A percentile compares a stretch with the other conserved stretches of the same genome.
Conservation (phyloP, 1,139 yeast species). For the Debaryomycetaceae sp. region DNA sequence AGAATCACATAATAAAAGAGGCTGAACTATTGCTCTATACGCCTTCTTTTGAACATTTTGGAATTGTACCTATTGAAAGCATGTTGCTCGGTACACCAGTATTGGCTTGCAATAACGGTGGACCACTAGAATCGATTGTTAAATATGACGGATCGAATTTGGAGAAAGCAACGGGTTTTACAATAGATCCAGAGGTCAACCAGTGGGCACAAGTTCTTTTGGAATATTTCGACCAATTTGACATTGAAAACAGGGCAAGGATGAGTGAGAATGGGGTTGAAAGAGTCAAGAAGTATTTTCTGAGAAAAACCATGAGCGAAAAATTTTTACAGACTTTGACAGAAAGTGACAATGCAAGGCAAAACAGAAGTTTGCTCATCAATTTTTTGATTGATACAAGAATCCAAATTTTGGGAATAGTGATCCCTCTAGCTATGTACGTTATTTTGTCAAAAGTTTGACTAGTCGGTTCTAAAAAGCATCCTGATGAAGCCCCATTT, state of each 20-base stretch:
- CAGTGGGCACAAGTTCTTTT: constrained; percentile 65
- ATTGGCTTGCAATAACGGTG: constrained; percentile 84
- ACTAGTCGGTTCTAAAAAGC: too few species aligned
- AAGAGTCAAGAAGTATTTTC: constrained; percentile 52
- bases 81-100: constrained; percentile 85
- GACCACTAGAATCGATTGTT: constrained; percentile 82
- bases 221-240: constrained; percentile 31
- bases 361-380: constrained; percentile 13
- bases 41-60: constrained; percentile 91
- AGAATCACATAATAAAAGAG: constrained; percentile 57
- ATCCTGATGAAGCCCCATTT: too few species aligned
- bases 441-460: not conserved
- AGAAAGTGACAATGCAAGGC: constrained; percentile 3
- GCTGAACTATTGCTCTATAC: constrained; percentile 75
- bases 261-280: constrained; percentile 51
- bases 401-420: constrained; percentile 5
- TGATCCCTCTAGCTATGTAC: constrained; percentile 5
- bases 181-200: constrained; percentile 49
- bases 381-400: constrained; percentile 8
- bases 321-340: constrained; percentile 35
- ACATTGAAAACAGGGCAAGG: constrained; percentile 20
- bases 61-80: constrained; percentile 95
- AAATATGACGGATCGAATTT: constrained; percentile 36
- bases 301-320: constrained; percentile 60
- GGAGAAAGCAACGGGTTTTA: constrained; percentile 70